Evolutionary conservation across 1,284 basidiomycete species (phyloP), one percentile per base, ranked within the genome.

Genomic region (Ganoderma resinaceum): DNA sequence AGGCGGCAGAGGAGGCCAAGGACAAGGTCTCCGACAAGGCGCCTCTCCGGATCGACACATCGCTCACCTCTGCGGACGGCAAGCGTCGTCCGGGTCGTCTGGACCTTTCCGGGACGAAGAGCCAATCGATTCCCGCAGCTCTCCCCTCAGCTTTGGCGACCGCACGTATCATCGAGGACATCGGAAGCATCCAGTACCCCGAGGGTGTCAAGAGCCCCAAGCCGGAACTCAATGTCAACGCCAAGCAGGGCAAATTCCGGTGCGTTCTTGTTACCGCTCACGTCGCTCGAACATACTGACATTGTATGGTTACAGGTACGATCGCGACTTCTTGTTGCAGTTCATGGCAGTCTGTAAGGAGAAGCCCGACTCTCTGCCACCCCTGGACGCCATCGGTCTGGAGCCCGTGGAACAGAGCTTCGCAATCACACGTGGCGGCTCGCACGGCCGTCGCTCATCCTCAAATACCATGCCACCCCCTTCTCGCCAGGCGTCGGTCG

Each of bases 261-360:
- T 93, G 79, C 69, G 77, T 74, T 23, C 66, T 65, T 63, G 40
- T 35, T 46, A 68, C 23, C 61, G 3, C n/a, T 52, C 35, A 23
- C n/a, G 1, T 37, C 26, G 40, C 37, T 58, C 42, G 14, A 26
- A 12, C 4, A 35, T 26, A 3, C n/a, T 68, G 18, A 65, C 46
- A 1, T 66, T 59, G 53, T n/a, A 66, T 40, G 37, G 31, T 29
- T 66, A 11, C 57, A 94, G 97, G 76, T 99, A 99, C 81, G 96
- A 99, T 81, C 95, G 97, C 61, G 95, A 97, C 57, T 99, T 99
- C 89, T 86, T 99, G 38, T 82, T 99, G 72, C 98, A 99, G 79
- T 99, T 99, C 84, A 98, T 98, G 95, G 84, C 85, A 49, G 84
- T 98, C 66, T 99, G 96, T 86, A 95, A 92, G 80, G 97, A 98